Evolutionary conservation across 2,329 filamentous ascomycete genomes (phyloP).

Genomic region (Lithohypha guttulata): DNA sequence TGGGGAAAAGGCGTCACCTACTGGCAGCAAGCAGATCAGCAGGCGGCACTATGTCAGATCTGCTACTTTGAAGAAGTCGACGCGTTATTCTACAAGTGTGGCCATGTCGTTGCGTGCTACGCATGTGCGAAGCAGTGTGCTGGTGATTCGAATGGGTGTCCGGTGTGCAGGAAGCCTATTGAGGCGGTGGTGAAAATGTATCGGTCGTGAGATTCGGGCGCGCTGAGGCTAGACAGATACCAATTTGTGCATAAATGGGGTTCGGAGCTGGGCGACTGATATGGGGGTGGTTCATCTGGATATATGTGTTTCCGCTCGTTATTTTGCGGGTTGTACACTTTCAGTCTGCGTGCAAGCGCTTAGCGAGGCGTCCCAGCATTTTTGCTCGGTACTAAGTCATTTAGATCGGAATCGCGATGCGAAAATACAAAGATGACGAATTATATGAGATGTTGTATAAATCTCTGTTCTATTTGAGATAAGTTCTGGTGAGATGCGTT

Average conservation of each 20-base stretch:
- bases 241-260: not conserved
- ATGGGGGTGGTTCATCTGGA: not conserved
- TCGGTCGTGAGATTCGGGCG: constrained; percentile 31
- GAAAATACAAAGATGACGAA: no score
- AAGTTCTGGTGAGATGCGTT: no score
- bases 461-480: no score
- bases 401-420: no score
- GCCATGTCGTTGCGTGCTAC: constrained; percentile 51
- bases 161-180: constrained; percentile 50
- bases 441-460: no score
- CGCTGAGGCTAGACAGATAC: no score
- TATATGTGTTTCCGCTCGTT: no score
- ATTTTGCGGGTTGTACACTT: no score
- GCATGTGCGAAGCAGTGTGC: constrained; percentile 50
- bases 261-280: not conserved
- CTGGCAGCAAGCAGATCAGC: constrained; percentile 52
- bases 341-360: not conserved
- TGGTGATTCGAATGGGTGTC: constrained; percentile 34
- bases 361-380: not conserved
- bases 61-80: constrained; percentile 52
- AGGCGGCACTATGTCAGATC: constrained; percentile 49
- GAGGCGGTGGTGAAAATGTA: constrained; percentile 49
- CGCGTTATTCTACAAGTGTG: constrained; percentile 52
- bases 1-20: constrained; percentile 52
- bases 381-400: no score